Percentiles rank a stretch among this genome's conserved stretches.
phyloP scores from a whole-genome alignment of 306 rosid species.

The Fragaria iinumae region DNA sequence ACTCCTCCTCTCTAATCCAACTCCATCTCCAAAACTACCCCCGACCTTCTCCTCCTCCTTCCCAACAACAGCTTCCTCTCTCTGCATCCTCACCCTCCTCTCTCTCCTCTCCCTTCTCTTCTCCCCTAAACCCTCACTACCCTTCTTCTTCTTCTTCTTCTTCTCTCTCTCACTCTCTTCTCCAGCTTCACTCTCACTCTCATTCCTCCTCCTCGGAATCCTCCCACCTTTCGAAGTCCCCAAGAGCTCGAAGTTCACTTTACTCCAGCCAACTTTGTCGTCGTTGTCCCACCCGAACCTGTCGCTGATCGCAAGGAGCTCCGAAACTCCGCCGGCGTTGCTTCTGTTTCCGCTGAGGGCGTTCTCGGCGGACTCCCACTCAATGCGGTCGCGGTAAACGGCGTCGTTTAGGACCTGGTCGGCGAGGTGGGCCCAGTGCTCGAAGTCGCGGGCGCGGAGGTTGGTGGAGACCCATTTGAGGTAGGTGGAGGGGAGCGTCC shows the following conservation, averaged over 20 bases:
- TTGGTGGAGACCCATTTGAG: slow-evolving; percentile 65
- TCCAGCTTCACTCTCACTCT: slow-evolving; percentile 15
- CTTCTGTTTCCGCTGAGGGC: slow-evolving; percentile 24
- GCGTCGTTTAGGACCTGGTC: slow-evolving; percentile 68
- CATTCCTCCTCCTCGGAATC: slow-evolving; percentile 37
- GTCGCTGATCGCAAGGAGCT: slow-evolving; percentile 43
- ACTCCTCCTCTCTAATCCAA: background rate
- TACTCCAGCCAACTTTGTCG: slow-evolving; percentile 53
- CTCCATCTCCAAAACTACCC: slow-evolving; percentile 9
- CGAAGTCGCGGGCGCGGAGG: slow-evolving; percentile 43
- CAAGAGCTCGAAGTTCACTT: slow-evolving; percentile 49
- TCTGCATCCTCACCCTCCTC: background rate
- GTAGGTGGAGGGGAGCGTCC: slow-evolving; percentile 58
- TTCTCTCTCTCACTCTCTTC: slow-evolving; percentile 29
- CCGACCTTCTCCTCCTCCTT: background rate
- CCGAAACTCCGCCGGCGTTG: slow-evolving; percentile 19
- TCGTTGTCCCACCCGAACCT: slow-evolving; percentile 65
- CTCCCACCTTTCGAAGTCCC: slow-evolving; percentile 69
- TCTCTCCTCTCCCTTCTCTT: background rate
- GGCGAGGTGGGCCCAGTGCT: slow-evolving; percentile 57
- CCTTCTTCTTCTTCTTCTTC: too few species aligned
- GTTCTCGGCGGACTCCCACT: slow-evolving; percentile 58
- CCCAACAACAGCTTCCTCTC: background rate
- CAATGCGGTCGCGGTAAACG: slow-evolving; percentile 53
- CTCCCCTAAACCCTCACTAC: background rate